These are phyloP conservation scores for Huntiella decipiens DNA, from an alignment of 2,329 filamentous ascomycete genomes.

Conservation along the genomic window DNA sequence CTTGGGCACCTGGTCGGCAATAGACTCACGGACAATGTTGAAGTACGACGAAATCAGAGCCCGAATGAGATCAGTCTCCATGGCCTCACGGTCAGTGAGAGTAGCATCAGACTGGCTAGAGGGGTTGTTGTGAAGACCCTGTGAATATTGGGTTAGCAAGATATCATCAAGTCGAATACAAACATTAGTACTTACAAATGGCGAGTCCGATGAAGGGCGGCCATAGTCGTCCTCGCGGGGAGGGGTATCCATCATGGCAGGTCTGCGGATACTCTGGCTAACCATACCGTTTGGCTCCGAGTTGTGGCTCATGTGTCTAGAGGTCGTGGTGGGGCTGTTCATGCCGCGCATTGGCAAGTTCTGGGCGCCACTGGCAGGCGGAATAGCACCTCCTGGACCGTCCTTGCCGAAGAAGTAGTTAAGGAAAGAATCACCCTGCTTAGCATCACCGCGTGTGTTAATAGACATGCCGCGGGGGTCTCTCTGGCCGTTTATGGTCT, in stretches of 20 bases:
- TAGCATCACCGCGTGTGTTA: conserved; percentile 39
- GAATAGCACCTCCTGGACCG: conserved; percentile 26
- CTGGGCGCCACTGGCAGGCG: conserved; percentile 15
- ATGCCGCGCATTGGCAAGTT: conserved; percentile 10
- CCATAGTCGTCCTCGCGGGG: conserved; percentile 27
- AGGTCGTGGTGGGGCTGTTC: conserved; percentile 5
- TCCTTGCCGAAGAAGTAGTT: conserved; percentile 99
- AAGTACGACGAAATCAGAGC: conserved; percentile 96
- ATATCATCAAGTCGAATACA: neutral
- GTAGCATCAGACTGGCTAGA: conserved; percentile 42
- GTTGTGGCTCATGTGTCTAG: conserved; percentile 57
- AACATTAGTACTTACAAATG: conserved; percentile 34
- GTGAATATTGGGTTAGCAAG: conserved; percentile 3
- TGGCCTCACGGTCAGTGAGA: conserved; percentile 83
- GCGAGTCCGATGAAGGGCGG: conserved; percentile 24
- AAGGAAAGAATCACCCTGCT: conserved; percentile 64
- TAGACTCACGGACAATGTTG: conserved; percentile 96
- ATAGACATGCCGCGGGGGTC: conserved; percentile 51
- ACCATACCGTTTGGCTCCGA: conserved; percentile 52
- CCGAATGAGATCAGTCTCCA: conserved; percentile 94
- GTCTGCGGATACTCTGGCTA: conserved; percentile 62
- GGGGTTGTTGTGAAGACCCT: conserved; percentile 5
- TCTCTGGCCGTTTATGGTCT: conserved; percentile 2
- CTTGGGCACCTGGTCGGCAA: conserved; percentile 95
- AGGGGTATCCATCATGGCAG: conserved; percentile 29